phyloP scores from a whole-genome alignment of 2,329 filamentous ascomycete genomes.

The Aspergillus sp. region DNA sequence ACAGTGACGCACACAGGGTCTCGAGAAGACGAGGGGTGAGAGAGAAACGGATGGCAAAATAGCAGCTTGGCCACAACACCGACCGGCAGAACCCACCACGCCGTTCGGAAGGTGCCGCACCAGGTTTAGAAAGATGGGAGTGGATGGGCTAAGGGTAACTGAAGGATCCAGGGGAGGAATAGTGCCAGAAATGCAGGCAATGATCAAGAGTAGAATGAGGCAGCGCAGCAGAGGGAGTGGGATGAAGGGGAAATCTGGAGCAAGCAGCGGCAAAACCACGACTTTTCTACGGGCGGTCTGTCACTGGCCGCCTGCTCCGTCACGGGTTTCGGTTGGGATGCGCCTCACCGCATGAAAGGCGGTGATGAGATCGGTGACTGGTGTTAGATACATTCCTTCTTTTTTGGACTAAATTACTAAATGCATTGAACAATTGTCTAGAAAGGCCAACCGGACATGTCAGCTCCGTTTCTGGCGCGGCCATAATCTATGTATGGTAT shows the following conservation, averaged over 20 bases:
- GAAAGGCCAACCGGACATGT: no score
- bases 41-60: conserved; percentile 24
- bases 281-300: conserved; percentile 39
- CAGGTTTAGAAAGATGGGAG: no score
- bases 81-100: conserved; percentile 14
- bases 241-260: conserved; percentile 24
- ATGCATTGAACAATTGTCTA: no score
- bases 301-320: conserved; percentile 18
- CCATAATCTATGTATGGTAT: no score
- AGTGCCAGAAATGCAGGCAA: not conserved
- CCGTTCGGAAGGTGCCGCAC: conserved; percentile 1
- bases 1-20: conserved; percentile 19
- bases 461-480: no score
- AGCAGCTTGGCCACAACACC: conserved; percentile 8
- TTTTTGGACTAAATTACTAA: no score
- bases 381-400: not conserved
- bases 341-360: conserved; percentile 43
- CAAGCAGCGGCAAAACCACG: conserved; percentile 38
- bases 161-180: not conserved
- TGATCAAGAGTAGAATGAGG: conserved; percentile 11
- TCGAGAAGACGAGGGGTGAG: conserved; percentile 11
- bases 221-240: conserved; percentile 18
- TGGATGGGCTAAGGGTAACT: not conserved
- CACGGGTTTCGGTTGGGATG: conserved; percentile 27
- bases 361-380: conserved; percentile 37